phyloP scores from a whole-genome alignment of 2,329 filamentous ascomycete species.

The Metarhizium guizhouense region DNA sequence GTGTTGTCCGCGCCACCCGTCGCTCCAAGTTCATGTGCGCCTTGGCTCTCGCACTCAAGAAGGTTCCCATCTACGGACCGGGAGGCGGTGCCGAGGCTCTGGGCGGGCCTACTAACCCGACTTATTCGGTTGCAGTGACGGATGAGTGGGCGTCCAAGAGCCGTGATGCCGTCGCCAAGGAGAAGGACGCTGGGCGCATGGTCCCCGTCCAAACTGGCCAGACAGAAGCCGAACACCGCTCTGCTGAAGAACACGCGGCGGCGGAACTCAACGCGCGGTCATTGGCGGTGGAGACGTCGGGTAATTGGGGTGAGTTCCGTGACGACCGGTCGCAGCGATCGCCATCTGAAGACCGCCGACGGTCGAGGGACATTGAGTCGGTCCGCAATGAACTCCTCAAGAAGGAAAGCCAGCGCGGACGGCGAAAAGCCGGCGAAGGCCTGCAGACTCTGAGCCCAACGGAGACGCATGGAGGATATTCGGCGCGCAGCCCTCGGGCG shows the following conservation, averaged over 20 bases:
- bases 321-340: conserved; percentile 12
- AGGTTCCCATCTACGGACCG: conserved; percentile 76
- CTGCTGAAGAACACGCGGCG: conserved; percentile 34
- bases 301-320: conserved; percentile 12
- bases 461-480: conserved; percentile 15
- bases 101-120: conserved; percentile 63
- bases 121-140: conserved; percentile 69
- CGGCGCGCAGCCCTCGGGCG: conserved; percentile 22
- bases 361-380: conserved; percentile 29
- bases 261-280: conserved; percentile 34
- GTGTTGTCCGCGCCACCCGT: conserved; percentile 67
- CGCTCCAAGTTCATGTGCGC: conserved; percentile 97
- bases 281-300: conserved; percentile 15
- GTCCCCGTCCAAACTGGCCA: conserved; percentile 37
- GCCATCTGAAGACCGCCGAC: conserved; percentile 24
- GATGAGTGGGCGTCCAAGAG: conserved; percentile 58
- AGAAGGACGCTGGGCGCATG: conserved; percentile 58
- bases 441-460: conserved; percentile 25
- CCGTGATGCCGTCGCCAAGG: conserved; percentile 48
- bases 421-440: conserved; percentile 39
- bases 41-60: conserved; percentile 73
- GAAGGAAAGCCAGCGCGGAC: conserved; percentile 38
- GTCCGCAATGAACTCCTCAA: conserved; percentile 27
- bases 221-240: conserved; percentile 17
- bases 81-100: conserved; percentile 58